Base-by-base conservation (phyloP, 2,329 filamentous ascomycete species). In the Sclerotiophoma versabilis region DNA sequence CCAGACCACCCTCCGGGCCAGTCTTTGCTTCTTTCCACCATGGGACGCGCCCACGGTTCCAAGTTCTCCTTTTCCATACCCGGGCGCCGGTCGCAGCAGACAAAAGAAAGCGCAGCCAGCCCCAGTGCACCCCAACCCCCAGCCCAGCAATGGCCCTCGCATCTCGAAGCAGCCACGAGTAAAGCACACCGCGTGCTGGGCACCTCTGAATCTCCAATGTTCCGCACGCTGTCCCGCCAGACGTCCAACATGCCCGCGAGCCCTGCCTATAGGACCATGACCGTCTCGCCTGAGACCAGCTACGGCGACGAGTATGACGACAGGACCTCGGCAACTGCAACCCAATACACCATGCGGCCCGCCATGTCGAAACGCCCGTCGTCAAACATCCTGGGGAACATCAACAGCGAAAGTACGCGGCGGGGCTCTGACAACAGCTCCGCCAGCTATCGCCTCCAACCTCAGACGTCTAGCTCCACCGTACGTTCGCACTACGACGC, bases 401-500 rank as follows among this genome's bases (percentile, higher is more conserved):
- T 50, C 34, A 68, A 63, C 55, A 54, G 59, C 25, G 62, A 51
- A 7, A 65, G 64, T 34, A 66, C 60, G 6, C 63, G 63, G 10
- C 62, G 60, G 6, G 64, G 58, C 27, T 72, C 74, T 1, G 63
- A 69, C 38, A 61, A 64, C 49, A 75, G 69, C 47, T 63, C 68
- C 12, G 42, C 64, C 44, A 69, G 64, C 57, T 59, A 65, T 33
- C 65, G 63, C 20, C 50, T 76, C 34, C 62, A 68, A 15, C 63
- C 68, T 15, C 65, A 73, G 38, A 61, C 64, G 11, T 79, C 75
- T 8, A 75, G 65, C 49, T 74, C 72, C 9, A 77, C 75, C 27
- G 66, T 77, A 62, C 75, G 71, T 46, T 77, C 76, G 26, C 74
- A 77, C 58, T 78, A 79, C 64, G 77, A 79, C 46, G 60, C 77